These are phyloP conservation scores for Platanus orientalis DNA, from an alignment of 164 flowering plant genomes.

Conservation along the genomic window DNA sequence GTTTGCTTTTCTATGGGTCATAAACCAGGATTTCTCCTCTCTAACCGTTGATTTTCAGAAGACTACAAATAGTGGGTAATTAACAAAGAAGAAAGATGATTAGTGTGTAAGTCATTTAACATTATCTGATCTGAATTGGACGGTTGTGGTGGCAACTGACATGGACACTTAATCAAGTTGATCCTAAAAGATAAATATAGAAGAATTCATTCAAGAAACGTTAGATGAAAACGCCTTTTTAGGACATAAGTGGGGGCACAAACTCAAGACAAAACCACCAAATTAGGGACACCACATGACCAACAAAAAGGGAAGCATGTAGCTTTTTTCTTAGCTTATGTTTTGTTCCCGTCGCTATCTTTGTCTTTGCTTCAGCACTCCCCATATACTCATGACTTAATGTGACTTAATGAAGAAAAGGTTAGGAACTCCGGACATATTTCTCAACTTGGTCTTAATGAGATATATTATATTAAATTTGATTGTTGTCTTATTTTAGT, in stretches of 20 bases:
- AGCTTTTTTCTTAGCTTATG: constrained; percentile 33
- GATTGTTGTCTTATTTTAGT: not conserved
- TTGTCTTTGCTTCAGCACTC: not conserved
- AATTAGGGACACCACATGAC: constrained; percentile 19
- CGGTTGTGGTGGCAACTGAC: constrained; percentile 41
- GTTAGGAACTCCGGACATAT: not conserved
- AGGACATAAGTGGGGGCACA: constrained; percentile 23
- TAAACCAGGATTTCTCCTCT: too few species aligned
- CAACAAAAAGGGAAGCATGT: constrained; percentile 23
- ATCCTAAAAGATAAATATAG: too few species aligned
- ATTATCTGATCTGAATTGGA: constrained; percentile 51
- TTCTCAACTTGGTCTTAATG: constrained; percentile 4
- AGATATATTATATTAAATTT: not conserved
- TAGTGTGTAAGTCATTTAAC: constrained; percentile 32
- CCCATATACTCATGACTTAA: not conserved
- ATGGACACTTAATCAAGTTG: constrained; percentile 31
- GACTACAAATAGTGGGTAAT: too few species aligned
- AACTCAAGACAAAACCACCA: constrained; percentile 36
- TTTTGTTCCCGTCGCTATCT: constrained; percentile 18
- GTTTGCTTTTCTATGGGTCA: too few species aligned
- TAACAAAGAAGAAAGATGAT: too few species aligned
- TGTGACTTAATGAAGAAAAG: not conserved
- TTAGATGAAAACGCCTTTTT: constrained; percentile 28
- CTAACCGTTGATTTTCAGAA: too few species aligned
- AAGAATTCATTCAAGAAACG: constrained; percentile 15